Percentiles rank a stretch among this genome's conserved stretches.
phyloP scores from a whole-genome alignment of 306 rosid genomes.

The Sindora glabra region DNA sequence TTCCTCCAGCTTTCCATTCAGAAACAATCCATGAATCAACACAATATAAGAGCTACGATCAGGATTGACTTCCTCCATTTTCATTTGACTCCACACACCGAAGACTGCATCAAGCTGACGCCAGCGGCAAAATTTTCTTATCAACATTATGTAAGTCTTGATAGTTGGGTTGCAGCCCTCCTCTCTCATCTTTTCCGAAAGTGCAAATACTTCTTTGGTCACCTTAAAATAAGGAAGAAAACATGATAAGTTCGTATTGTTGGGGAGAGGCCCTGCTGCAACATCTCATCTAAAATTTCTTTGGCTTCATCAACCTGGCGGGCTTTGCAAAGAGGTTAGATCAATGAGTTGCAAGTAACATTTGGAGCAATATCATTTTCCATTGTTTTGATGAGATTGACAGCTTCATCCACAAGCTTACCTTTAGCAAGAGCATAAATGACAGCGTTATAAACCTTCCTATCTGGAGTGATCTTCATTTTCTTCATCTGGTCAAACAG shows the following conservation, averaged over 20 bases:
- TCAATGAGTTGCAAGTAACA: conserved; percentile 69
- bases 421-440: conserved; percentile 67
- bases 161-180: conserved; percentile 49
- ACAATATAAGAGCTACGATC: conserved; percentile 81
- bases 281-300: conserved; percentile 44
- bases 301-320: conserved; percentile 52
- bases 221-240: conserved; percentile 49
- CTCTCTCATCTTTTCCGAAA: conserved; percentile 55
- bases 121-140: conserved; percentile 83
- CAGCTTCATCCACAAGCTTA: conserved; percentile 51
- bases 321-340: conserved; percentile 74
- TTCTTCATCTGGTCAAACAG: conserved; percentile 56
- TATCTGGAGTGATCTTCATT: conserved; percentile 48
- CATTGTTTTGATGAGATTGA: conserved; percentile 51
- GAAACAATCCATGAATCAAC: conserved; percentile 80
- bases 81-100: conserved; percentile 61
- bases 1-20: conserved; percentile 65
- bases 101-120: conserved; percentile 59
- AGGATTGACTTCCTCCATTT: conserved; percentile 43
- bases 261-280: conserved; percentile 43
- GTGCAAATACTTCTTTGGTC: conserved; percentile 59
- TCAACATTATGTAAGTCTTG: conserved; percentile 85
- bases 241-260: conserved; percentile 78
- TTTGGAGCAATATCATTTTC: conserved; percentile 53
- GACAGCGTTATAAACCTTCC: conserved; percentile 76